phyloP scores from a whole-genome alignment of 1,139 yeast species.

The Blastobotrys elegans region DNA sequence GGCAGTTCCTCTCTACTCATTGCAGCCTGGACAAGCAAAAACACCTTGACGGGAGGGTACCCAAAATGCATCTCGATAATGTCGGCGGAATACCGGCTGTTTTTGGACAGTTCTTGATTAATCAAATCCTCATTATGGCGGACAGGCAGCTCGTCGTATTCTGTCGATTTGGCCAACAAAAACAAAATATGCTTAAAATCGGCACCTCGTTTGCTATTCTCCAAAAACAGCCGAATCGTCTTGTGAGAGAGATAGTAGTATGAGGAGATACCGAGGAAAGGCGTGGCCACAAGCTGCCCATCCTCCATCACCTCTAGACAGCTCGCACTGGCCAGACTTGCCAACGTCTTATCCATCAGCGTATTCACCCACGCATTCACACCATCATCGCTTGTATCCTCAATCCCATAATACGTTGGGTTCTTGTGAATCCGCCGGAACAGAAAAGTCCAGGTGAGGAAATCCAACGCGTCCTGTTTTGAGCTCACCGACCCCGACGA shows the following conservation, averaged over 20 bases:
- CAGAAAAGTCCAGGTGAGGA: slow-evolving; percentile 90
- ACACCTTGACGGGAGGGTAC: slow-evolving; percentile 95
- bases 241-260: slow-evolving; percentile 91
- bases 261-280: slow-evolving; percentile 79
- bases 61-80: slow-evolving; percentile 60
- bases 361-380: slow-evolving; percentile 51
- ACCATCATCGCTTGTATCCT: slow-evolving; percentile 61
- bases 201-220: slow-evolving; percentile 46
- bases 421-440: slow-evolving; percentile 92
- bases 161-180: slow-evolving; percentile 74
- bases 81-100: slow-evolving; percentile 64
- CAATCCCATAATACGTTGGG: slow-evolving; percentile 91
- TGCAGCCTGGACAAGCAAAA: slow-evolving; percentile 78
- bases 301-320: slow-evolving; percentile 58
- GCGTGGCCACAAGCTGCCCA: slow-evolving; percentile 57
- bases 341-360: slow-evolving; percentile 66
- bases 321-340: slow-evolving; percentile 61
- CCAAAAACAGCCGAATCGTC: slow-evolving; percentile 68
- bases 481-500: slow-evolving; percentile 79
- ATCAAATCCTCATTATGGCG: slow-evolving; percentile 93
- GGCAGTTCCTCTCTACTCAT: slow-evolving; percentile 82
- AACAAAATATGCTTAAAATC: slow-evolving; percentile 65
- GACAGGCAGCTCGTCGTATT: slow-evolving; percentile 88
- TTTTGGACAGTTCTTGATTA: slow-evolving; percentile 83
- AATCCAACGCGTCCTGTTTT: slow-evolving; percentile 87